Conservation (phyloP, 2,329 filamentous ascomycete genomes). For the Diplodia corticola region DNA sequence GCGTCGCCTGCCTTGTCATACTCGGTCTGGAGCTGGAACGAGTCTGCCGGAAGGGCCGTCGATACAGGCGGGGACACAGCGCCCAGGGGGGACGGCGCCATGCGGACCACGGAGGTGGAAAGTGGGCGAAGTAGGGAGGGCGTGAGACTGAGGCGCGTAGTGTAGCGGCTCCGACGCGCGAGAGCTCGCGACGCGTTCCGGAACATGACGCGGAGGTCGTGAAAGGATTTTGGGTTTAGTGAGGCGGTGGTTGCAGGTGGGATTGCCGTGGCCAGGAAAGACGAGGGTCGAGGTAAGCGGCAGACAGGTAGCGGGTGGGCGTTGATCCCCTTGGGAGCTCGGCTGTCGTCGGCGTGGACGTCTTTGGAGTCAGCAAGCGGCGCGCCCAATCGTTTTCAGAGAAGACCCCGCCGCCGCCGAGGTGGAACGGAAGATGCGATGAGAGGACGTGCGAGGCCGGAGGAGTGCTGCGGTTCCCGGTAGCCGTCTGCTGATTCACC, state of each 20-base stretch:
- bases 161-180: conserved; percentile 36
- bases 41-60: conserved; percentile 64
- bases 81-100: conserved; percentile 55
- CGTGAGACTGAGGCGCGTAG: conserved; percentile 28
- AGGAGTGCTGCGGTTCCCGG: background rate
- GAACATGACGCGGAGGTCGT: conserved; percentile 33
- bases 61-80: conserved; percentile 64
- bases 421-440: background rate
- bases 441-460: background rate
- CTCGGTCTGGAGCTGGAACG: conserved; percentile 83
- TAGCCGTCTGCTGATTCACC: background rate
- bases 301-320: background rate
- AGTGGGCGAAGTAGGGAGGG: conserved; percentile 37
- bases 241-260: background rate
- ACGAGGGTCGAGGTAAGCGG: background rate
- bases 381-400: background rate
- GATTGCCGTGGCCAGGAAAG: background rate
- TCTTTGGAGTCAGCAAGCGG: background rate
- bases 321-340: background rate
- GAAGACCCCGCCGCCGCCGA: background rate
- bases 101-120: conserved; percentile 47
- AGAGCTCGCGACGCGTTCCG: conserved; percentile 40
- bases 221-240: background rate
- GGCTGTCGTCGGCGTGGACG: background rate
- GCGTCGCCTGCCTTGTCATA: conserved; percentile 72